Evolutionary conservation across 371 early-diverging fungal genomes (phyloP), one percentile per base, ranked within the genome.

Genomic region (Rhizomucor pusillus): DNA sequence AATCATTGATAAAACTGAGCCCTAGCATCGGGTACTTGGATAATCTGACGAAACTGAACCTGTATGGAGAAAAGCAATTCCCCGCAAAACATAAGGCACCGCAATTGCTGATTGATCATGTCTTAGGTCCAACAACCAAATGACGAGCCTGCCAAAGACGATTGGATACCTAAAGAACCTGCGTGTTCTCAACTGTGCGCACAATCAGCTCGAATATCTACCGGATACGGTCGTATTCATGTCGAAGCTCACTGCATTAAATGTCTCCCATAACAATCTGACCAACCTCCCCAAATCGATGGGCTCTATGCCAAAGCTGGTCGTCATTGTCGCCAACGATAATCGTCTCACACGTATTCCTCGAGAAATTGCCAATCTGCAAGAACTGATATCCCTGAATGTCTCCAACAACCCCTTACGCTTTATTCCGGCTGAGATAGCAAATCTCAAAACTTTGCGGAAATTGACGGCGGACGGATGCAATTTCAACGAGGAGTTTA

Each of bases 401-500:
- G 60, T 93, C 6, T 77, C 86, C 34, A 75, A 82, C 47, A 93
- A 92, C 65, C 73, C 71, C 6, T 62, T 93, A 1, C 55, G 33
- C 34, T 53, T 58, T 9, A 46, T 76, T 36, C 77, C 73, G 1
- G 72, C 79, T 19, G 76, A 71, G 18, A 60, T 73, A 5, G 53
- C 67, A 10, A 53, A 57, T 18, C 46, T 93, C 5, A 82, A 86
- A 56, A 67, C 66, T 33, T 65, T 92, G 43, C 80, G 84, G 33
- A 75, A 75, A 36, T 55, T 91, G 5, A 55, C 68, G 19, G 48
- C 85, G 4, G 80, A 84, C 11, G 66, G 70, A 5, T 86, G 86
- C 57, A 66, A 79, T 2, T 66, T 77, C 52, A 56, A 67, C 3
- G 36, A 47, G 2, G 69, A 69, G 41, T 69, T 65, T 71, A 53